A percentile compares a stretch with the other conserved stretches of the same genome.
Evolutionary conservation across 2,329 filamentous ascomycete genomes (phyloP).

Genomic region (Cercospora brassicicola): DNA sequence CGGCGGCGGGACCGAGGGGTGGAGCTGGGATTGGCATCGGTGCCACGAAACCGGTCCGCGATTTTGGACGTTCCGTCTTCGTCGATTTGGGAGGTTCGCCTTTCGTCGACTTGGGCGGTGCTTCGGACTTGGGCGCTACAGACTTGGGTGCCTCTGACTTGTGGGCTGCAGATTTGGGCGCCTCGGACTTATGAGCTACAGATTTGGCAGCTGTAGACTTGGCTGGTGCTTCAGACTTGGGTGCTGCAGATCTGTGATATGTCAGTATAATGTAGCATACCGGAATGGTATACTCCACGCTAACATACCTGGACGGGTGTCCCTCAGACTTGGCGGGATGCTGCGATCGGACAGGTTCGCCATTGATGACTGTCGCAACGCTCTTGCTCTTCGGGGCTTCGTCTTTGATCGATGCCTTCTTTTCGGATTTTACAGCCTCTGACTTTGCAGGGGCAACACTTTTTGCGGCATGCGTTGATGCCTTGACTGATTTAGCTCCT

Average conservation of each 20-base stretch:
- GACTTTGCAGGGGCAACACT: background rate
- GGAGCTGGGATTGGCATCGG: slow-evolving; percentile 13
- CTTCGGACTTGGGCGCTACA: background rate
- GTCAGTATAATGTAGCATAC: background rate
- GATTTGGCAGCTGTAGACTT: background rate
- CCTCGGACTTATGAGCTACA: background rate
- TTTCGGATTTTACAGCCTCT: background rate
- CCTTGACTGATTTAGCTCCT: slow-evolving; percentile 6
- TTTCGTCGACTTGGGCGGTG: background rate
- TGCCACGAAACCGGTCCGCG: slow-evolving; percentile 5
- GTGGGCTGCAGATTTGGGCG: background rate
- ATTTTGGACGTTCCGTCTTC: slow-evolving; percentile 10
- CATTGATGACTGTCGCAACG: slow-evolving; percentile 3
- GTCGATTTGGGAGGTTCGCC: slow-evolving; percentile 8
- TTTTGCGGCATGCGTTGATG: background rate
- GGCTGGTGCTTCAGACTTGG: slow-evolving; percentile 12
- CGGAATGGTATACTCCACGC: background rate
- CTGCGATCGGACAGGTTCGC: slow-evolving; percentile 1
- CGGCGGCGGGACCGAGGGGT: slow-evolving; percentile 3
- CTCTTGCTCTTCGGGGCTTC: slow-evolving; percentile 9
- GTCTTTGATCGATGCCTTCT: background rate
- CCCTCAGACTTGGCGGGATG: slow-evolving; percentile 7
- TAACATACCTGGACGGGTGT: slow-evolving; percentile 5
- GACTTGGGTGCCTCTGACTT: slow-evolving; percentile 7
- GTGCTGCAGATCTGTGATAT: slow-evolving; percentile 1